Evolutionary conservation across 495 filamentous ascomycete genomes (phyloP), one percentile per base, ranked within the genome.

Genomic region (Pyrenopolyporus hunteri): DNA sequence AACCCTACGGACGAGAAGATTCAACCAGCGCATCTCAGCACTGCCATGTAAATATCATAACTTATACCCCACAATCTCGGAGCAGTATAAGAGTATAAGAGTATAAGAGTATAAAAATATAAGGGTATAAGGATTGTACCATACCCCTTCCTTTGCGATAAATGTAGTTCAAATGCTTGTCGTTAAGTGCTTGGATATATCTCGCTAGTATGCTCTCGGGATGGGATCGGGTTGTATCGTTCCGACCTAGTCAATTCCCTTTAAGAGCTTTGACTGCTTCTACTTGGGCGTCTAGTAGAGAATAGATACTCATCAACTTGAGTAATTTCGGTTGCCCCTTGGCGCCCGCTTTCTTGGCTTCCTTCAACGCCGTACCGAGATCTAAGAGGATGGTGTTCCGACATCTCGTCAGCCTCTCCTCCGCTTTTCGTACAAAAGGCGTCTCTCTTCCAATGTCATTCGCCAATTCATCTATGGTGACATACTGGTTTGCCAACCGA

Each of bases 311-410:
- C 70, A 97, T 71, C 20, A 94, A 76, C 62, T 84, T 87, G 70
- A 92, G 69, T n/a, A 87, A 71, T 47, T 85, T 82, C 3, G 72
- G 73, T 57, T 84, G 80, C 0, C 85, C 85, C 36, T 70, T 77
- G 0, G 73, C 67, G 1, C 82, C 84, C 0, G 81, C 77, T 33
- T 74, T 76, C 17, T 80, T 85, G 1, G 86, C 84, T 70, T 93
- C 89, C 68, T 89, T 89, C 37, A 95, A 73, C 1, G 92, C 90
- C 2, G 85, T 87, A 51, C 83, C 87, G 22, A 98, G 76, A 72
- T 98, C 93, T 29, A 97, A 75, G 13, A 98, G 71, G 36, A 98
- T 78, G 0, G 92, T 96, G 35, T 90, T 89, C 60, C 86, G 74
- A 59, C 75, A 79, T 40, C 75, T 68, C 5, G 35, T 62, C 48